phyloP scores from a whole-genome alignment of 2,329 filamentous ascomycete genomes.

The Scopulariopsis brevicaulis region DNA sequence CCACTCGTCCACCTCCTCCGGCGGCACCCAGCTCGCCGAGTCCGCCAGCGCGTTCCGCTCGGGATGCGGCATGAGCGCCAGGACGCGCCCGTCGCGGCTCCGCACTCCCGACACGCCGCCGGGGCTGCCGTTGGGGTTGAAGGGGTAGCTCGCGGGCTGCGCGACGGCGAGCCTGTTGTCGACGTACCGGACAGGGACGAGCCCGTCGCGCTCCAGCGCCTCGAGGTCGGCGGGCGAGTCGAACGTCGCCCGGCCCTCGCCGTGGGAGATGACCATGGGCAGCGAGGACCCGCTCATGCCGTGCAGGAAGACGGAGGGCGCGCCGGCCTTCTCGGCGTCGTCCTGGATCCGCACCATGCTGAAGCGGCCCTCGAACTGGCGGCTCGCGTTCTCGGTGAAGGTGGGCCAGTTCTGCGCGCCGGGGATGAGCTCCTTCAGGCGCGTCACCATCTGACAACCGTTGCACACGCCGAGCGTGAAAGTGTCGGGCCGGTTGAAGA shows the following conservation, averaged over 20 bases:
- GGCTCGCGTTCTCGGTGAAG: slow-evolving; percentile 47
- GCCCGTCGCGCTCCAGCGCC: slow-evolving; percentile 45
- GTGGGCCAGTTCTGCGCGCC: slow-evolving; percentile 31
- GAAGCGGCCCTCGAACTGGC: slow-evolving; percentile 67
- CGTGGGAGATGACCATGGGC: slow-evolving; percentile 82
- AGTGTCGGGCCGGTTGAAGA: slow-evolving; percentile 82
- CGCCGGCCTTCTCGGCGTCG: slow-evolving; percentile 13
- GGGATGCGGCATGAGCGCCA: slow-evolving; percentile 90
- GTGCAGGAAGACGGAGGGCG: slow-evolving; percentile 73
- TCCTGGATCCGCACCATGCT: slow-evolving; percentile 64
- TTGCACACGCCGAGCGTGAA: slow-evolving; percentile 95
- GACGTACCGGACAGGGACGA: slow-evolving; percentile 72
- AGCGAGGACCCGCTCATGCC: slow-evolving; percentile 75
- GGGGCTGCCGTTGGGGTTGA: slow-evolving; percentile 77
- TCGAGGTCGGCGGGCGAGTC: slow-evolving; percentile 36
- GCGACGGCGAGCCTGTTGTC: slow-evolving; percentile 58
- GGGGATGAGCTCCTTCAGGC: slow-evolving; percentile 56
- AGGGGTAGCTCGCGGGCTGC: slow-evolving; percentile 60
- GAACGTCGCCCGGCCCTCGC: slow-evolving; percentile 76
- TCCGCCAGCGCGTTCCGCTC: slow-evolving; percentile 80
- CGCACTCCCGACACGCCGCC: slow-evolving; percentile 71
- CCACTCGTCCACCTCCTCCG: slow-evolving; percentile 49
- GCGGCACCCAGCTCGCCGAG: slow-evolving; percentile 63
- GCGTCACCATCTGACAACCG: slow-evolving; percentile 88
- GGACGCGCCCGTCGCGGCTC: slow-evolving; percentile 64